Conservation (phyloP, 331 rosid genomes). For the Quercus phellos region DNA sequence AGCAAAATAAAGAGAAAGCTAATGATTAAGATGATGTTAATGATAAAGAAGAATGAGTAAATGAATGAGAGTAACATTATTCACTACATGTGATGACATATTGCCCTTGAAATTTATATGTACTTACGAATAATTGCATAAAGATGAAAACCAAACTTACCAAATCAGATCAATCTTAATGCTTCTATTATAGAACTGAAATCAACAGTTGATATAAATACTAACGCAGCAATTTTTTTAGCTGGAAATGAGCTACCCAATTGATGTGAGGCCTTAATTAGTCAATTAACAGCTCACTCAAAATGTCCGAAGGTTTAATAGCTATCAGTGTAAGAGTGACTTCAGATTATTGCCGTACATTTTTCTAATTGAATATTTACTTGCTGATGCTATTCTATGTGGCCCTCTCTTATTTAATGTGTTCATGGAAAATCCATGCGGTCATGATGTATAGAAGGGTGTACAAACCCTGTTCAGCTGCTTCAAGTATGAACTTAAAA, state of each 20-base stretch:
- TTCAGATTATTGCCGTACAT: background rate
- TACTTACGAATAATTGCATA: background rate
- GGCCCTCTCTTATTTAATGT: background rate
- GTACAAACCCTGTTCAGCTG: too few relatives aligned
- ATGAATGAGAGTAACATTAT: too few relatives aligned
- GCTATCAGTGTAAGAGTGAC: background rate
- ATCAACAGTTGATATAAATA: too few relatives aligned
- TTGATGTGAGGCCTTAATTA: background rate
- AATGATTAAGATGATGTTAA: too few relatives aligned
- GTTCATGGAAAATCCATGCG: background rate
- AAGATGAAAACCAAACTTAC: background rate
- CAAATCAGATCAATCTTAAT: background rate
- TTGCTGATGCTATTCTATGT: background rate
- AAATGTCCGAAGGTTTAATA: background rate
- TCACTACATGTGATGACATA: background rate
- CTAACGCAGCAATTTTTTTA: too few relatives aligned
- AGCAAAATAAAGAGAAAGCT: too few relatives aligned
- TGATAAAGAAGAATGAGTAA: too few relatives aligned
- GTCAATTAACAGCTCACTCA: background rate
- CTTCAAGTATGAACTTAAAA: too few relatives aligned
- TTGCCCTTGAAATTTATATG: background rate
- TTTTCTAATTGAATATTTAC: background rate
- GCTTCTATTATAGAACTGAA: background rate
- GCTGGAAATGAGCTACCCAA: too few relatives aligned
- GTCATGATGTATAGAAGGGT: too few relatives aligned